These are phyloP conservation scores for Cryptococcus floricola DNA, from an alignment of 1,284 basidiomycete species.

Conservation along the genomic window DNA sequence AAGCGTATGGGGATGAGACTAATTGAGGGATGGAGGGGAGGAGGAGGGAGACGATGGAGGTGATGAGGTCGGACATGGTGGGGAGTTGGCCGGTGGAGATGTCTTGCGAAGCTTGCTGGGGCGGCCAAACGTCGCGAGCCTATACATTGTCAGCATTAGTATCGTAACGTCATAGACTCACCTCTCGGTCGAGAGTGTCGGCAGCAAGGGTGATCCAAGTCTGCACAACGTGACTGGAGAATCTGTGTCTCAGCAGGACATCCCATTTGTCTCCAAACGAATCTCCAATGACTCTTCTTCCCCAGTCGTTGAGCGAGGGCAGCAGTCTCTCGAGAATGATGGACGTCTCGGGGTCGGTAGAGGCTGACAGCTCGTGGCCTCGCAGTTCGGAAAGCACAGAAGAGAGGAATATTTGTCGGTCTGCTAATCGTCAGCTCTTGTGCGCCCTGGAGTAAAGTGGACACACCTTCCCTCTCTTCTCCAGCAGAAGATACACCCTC, in stretches of 20 bases:
- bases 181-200: slow-evolving; percentile 79
- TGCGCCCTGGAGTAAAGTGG: background rate
- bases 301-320: slow-evolving; percentile 91
- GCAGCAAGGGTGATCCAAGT: slow-evolving; percentile 70
- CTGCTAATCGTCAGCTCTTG: slow-evolving; percentile 49
- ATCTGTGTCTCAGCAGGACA: slow-evolving; percentile 68
- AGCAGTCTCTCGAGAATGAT: slow-evolving; percentile 79
- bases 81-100: slow-evolving; percentile 51
- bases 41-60: slow-evolving; percentile 11
- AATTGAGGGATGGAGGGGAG: slow-evolving; percentile 61
- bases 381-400: slow-evolving; percentile 78
- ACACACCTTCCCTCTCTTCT: slow-evolving; percentile 68
- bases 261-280: slow-evolving; percentile 78
- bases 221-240: slow-evolving; percentile 89
- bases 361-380: slow-evolving; percentile 78
- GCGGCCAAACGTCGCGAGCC: slow-evolving; percentile 62
- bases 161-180: slow-evolving; percentile 41
- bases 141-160: slow-evolving; percentile 37
- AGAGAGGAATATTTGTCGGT: slow-evolving; percentile 73
- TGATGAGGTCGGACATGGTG: slow-evolving; percentile 56
- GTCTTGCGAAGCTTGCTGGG: slow-evolving; percentile 51
- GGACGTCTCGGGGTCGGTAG: slow-evolving; percentile 88
- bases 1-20: slow-evolving; percentile 76
- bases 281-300: slow-evolving; percentile 79
- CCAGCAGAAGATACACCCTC: slow-evolving; percentile 54